Percentiles rank a stretch among this genome's conserved stretches.
phyloP scores from a whole-genome alignment of 129 eudicot species.

The Mikania micrantha region DNA sequence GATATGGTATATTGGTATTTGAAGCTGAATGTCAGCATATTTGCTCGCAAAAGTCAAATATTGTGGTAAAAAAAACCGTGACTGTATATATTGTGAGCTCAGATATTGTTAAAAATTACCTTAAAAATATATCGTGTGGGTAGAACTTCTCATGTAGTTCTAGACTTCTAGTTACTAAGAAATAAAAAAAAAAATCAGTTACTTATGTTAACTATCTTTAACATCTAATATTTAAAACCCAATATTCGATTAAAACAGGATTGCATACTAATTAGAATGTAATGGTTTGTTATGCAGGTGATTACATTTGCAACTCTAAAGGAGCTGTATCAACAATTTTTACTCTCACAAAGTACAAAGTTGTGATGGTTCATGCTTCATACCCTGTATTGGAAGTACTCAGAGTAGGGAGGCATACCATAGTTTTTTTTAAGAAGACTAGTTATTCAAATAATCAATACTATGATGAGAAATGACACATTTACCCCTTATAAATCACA shows the following conservation, averaged over 20 bases:
- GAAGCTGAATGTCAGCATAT: neutral
- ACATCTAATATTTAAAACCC: neutral
- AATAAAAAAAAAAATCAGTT: too few species aligned
- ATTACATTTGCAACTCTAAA: neutral
- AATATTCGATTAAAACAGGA: neutral
- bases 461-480: neutral
- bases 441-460: too few species aligned
- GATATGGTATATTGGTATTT: neutral
- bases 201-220: too few species aligned
- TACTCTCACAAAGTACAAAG: neutral
- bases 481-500: neutral
- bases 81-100: constrained; percentile 4
- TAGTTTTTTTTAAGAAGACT: too few species aligned
- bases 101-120: neutral
- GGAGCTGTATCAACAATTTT: neutral
- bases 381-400: too few species aligned
- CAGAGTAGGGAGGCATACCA: too few species aligned
- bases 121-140: neutral
- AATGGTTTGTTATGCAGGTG: neutral
- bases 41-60: neutral
- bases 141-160: neutral
- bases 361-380: neutral
- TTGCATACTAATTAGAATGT: neutral
- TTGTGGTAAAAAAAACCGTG: neutral
- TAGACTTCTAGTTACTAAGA: neutral